These are phyloP conservation scores for Mayamaea pseudoterrestris DNA, from an alignment of 108 stramenopile genomes.

Conservation along the genomic window DNA sequence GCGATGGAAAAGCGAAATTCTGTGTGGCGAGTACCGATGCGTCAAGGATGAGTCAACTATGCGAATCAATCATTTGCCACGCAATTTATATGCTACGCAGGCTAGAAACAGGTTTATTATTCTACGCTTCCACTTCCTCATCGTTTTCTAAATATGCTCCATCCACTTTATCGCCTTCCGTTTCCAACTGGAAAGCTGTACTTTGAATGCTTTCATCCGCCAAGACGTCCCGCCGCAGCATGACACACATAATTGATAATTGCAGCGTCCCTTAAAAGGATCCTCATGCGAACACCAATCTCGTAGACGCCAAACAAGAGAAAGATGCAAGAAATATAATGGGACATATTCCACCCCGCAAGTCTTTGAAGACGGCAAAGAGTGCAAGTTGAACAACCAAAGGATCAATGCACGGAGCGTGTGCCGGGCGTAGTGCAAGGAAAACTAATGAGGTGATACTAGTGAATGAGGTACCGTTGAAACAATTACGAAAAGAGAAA, in stretches of 20 bases:
- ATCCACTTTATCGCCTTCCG: not conserved
- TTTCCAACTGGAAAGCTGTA: conserved; percentile 6
- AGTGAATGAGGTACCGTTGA: too few relatives aligned
- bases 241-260: conserved; percentile 45
- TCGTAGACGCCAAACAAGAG: conserved; percentile 84
- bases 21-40: too few relatives aligned
- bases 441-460: too few relatives aligned
- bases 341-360: conserved; percentile 66
- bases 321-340: conserved; percentile 65
- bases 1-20: too few relatives aligned
- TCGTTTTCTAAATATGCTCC: not conserved
- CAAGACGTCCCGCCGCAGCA: conserved; percentile 49
- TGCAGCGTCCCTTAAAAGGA: conserved; percentile 71
- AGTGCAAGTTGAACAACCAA: conserved; percentile 76
- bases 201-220: not conserved
- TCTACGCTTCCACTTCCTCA: too few relatives aligned
- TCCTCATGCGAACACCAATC: conserved; percentile 80
- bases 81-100: too few relatives aligned
- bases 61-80: too few relatives aligned
- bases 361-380: conserved; percentile 60
- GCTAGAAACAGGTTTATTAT: too few relatives aligned
- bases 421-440: conserved; percentile 82
- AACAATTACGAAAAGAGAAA: too few relatives aligned
- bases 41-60: too few relatives aligned
- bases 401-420: conserved; percentile 66